Evolutionary conservation across 345 rosid species (phyloP), one percentile per base, ranked within the genome.

Genomic region (Excoecaria cochinchinensis): DNA sequence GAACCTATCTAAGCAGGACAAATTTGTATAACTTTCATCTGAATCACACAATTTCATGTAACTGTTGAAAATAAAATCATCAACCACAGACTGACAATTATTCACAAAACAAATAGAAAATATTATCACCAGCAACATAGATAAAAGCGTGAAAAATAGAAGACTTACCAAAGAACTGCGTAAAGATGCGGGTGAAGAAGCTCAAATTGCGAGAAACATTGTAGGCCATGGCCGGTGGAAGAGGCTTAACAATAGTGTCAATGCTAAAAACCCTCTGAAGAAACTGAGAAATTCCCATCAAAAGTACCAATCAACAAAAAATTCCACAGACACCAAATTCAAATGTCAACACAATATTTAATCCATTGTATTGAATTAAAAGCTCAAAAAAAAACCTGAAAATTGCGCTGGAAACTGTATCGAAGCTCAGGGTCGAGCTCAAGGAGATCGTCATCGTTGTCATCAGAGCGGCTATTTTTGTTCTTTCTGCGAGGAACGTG

Each of bases 351-450:
- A n/a, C 8, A 58, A 58, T 21, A 58, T 11, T n/a, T 6, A 15
- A 65, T 22, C 9, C 36, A 61, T 24, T 15, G 15, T 3, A 59
- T 59, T 22, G 24, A 59, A 22, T 8, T 59, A 11, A 4, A 7
- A 52, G 57, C 57, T 38, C 6, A 44, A 52, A 31, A 31, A 31
- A 31, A 57, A 17, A 91, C 97, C 99, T 87, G 88, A 71, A 71
- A 88, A 84, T 95, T 92, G 39, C 99, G 97, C 75, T 95, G 89
- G 87, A 92, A 95, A 87, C 99, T 95, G 88, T 92, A 95, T 2
- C 98, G 99, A 69, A 95, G 98, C 84, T 91, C 89, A 38, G 99
- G 97, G 83, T 95, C 97, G 17, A 95, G 89, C n/a, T 87, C 90
- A 22, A 91, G 87, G 60, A 77, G 73, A 21, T 85, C 92, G 0